Evolutionary conservation across 1,284 basidiomycete species (phyloP), one percentile per base, ranked within the genome.

Genomic region (Marasmius oreades): DNA sequence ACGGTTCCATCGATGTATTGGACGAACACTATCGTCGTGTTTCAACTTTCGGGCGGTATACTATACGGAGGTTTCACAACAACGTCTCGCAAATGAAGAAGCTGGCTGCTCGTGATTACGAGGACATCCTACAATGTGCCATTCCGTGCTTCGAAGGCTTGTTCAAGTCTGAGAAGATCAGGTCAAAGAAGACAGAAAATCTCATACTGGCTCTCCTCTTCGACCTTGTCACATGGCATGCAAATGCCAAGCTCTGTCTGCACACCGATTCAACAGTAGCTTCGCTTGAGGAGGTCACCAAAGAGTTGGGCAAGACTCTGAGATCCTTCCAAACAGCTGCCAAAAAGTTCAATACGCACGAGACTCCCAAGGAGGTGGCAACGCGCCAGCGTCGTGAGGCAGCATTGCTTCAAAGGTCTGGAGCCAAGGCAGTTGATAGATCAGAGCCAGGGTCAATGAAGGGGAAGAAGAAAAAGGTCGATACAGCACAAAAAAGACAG

Each of bases 101-200:
- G 48, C 37, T 72, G 2, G 70, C 69, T 0, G 71, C 67, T 3
- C 50, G 66, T 0, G 64, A 73, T 59, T 74, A 65, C 51, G 69
- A 73, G 51, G 69, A 73, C 54, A 37, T 72, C 11, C 60, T 73
- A 42, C 67, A 72, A 62, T 68, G 67, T 45, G 50, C 60, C 1
- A 62, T 70, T 5, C 65, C 67, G 0, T 61, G 47, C 12, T 61
- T 70, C 51, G 62, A 69, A 46, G 62, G 60, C 2, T 58, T 70
- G 0, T 47, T 70, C 3, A 53, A 52, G n/a, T n/a, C n/a, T 12
- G 46, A 51, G 10, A 50, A 23, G 5, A 26, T 55, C 20, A 61
- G 64, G 44, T 28, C 22, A 1, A 50, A 39, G 3, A 50, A 56
- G 2, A 48, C 68, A 11, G 47, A 58, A 14, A 28, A 55, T 2